Evolutionary conservation across 2,329 filamentous ascomycete species (phyloP), one percentile per base, ranked within the genome.

Genomic region (Teratosphaeria gauchensis): DNA sequence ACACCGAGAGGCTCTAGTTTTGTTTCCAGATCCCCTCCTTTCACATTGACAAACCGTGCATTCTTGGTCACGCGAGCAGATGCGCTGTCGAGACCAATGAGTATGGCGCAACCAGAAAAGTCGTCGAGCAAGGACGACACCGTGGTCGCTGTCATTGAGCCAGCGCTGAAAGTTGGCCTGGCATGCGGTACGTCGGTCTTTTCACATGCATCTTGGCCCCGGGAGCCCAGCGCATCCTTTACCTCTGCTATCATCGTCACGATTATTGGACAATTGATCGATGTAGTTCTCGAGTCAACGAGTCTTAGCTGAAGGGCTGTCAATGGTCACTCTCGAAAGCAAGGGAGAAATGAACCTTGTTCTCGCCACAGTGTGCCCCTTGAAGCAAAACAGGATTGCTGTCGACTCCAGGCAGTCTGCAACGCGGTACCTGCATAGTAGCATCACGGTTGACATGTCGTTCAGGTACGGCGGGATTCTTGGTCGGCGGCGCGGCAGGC

Each of bases 381-480:
- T 48, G 42, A 48, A 48, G 42, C n/a, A 21, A 21, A 19, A 21
- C 42, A 48, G 42, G 42, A 19, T 48, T 48, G 42, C 42, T 21
- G 42, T 48, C 16, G 19, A 5, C 42, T 19, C 42, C 9, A 19
- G 42, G 19, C 1, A 48, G 9, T n/a, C 42, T 48, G 42, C 42
- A 48, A 21, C n/a, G 19, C 42, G 42, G 42, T 48, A 48, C 42
- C 42, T 48, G 42, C 42, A 48, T 48, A 48, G 42, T n/a, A 21
- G 42, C 16, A 11, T 48, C 16, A 48, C 16, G 16, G 42, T 48
- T 48, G 42, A 48, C 42, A 48, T 48, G 4, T 48, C 42, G 42
- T 48, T 48, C 42, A 73, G 85, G 87, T 56, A 82, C 86, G 55
- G 81, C 82, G 38, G 91, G 90, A 31, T 86, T 95, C 53, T 73